These are phyloP conservation scores for Fusarium sp. DNA, from an alignment of 2,329 filamentous ascomycete genomes.

Conservation along the genomic window DNA sequence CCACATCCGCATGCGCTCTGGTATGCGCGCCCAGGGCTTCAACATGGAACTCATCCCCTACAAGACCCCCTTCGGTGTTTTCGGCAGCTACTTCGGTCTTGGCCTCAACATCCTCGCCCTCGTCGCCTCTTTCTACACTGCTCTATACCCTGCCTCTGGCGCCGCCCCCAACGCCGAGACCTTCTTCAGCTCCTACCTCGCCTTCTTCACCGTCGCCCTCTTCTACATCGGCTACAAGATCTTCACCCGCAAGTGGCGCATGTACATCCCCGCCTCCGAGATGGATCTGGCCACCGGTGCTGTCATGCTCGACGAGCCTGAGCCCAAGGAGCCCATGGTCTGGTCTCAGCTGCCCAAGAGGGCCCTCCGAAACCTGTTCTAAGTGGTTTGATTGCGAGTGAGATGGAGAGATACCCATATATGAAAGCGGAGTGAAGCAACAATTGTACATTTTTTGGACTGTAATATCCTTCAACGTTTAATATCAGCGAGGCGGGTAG, in stretches of 20 bases:
- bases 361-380: slow-evolving; percentile 39
- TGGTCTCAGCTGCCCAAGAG: slow-evolving; percentile 66
- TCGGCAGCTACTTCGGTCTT: slow-evolving; percentile 87
- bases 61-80: slow-evolving; percentile 79
- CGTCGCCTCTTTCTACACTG: slow-evolving; percentile 88
- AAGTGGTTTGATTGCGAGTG: slow-evolving; percentile 17
- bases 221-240: slow-evolving; percentile 84
- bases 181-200: slow-evolving; percentile 81
- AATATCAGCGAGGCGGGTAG: slow-evolving; percentile 31
- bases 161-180: slow-evolving; percentile 75
- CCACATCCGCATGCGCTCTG: slow-evolving; percentile 89
- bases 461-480: slow-evolving; percentile 31
- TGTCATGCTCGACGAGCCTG: slow-evolving; percentile 80
- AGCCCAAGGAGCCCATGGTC: slow-evolving; percentile 75
- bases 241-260: slow-evolving; percentile 69
- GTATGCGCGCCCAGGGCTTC: slow-evolving; percentile 77
- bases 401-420: slow-evolving; percentile 41
- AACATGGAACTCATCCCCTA: slow-evolving; percentile 83
- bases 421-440: slow-evolving; percentile 19
- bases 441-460: slow-evolving; percentile 23
- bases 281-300: slow-evolving; percentile 92
- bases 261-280: slow-evolving; percentile 73
- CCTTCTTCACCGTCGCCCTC: slow-evolving; percentile 73
- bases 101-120: slow-evolving; percentile 81
- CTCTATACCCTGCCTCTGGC: slow-evolving; percentile 56